Base-by-base conservation (phyloP, 2,329 filamentous ascomycete species). In the Emericellopsis cladophorae region DNA sequence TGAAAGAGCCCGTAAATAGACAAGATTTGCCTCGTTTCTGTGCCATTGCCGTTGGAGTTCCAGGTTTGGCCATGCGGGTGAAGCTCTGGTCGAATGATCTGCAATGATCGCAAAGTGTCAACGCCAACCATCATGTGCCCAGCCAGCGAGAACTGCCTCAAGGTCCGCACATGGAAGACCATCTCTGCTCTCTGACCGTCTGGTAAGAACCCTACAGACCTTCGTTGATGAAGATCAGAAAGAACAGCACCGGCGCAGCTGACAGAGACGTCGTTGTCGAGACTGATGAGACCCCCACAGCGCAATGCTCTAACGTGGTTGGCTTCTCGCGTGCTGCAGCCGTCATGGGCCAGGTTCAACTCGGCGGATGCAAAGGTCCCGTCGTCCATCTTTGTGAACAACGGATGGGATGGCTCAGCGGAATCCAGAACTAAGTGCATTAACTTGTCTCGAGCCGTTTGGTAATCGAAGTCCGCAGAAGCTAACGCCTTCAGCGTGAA, bases 221-320 rank as follows among this genome's bases (percentile, higher is more conserved):
- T 51, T 29, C 54, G 52, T 40, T 85, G 77, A 50, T 86, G 77
- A 21, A 95, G 59, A 48, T 93, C 85, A 5, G 74, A 72, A n/a
- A 96, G 62, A 3, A 96, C 64, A 22, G 89, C 89, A n/a, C 89
- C 87, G 22, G 82, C 84, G 59, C 92, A 96, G 4, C 86, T 84
- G 37, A 94, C 81, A 3, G 87, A 85, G 11, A 84, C 56, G 6
- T 61, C 66, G 50, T 83, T 90, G 3, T 90, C 81, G 41, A 92
- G 63, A 51, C 93, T 79, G 45, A 94, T 71, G 45, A 67, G 74
- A 2, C 82, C 74, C 4, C 81, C 77, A 8, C 93, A 69, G 36
- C 77, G 76, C 49, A 93, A 68, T 7, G 84, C 54, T 44, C 72
- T 76, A 24, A 78, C 76, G 50, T 68, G 66, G 7, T 70, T 71